Conservation (phyloP, 2,329 filamentous ascomycete species). For the Scytalidium sp. region DNA sequence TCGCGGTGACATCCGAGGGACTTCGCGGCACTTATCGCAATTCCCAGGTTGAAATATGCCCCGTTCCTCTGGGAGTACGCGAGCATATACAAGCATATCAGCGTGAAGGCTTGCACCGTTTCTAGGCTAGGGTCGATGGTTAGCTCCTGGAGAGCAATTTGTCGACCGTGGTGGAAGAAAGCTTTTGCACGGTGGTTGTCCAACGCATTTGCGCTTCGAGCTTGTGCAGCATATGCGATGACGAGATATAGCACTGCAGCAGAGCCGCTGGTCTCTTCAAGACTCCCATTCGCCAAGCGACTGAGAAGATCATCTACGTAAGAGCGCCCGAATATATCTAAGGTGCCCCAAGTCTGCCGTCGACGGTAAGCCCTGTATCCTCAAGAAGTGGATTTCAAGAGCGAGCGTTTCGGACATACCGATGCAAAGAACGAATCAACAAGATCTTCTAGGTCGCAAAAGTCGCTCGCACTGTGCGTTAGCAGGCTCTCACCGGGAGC, state of each 20-base stretch:
- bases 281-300: background rate
- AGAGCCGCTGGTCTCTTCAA: background rate
- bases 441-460: constrained; percentile 2
- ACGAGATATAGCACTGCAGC: constrained; percentile 23
- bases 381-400: background rate
- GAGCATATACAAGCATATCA: constrained; percentile 33
- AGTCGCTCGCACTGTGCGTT: background rate
- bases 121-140: constrained; percentile 33
- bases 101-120: constrained; percentile 29
- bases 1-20: constrained; percentile 27
- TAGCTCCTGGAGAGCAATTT: constrained; percentile 27
- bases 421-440: constrained; percentile 1
- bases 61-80: constrained; percentile 31
- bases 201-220: constrained; percentile 24
- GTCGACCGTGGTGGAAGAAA: constrained; percentile 33
- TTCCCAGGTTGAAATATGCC: constrained; percentile 34
- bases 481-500: background rate
- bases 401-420: too few relatives aligned
- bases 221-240: constrained; percentile 31
- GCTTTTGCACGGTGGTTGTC: constrained; percentile 29
- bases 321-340: constrained; percentile 1
- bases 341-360: constrained; percentile 1
- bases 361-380: background rate
- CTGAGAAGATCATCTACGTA: background rate
- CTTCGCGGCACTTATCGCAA: constrained; percentile 34